Percentiles rank a stretch among this genome's conserved stretches.
Evolutionary conservation across 179 eudicot species (phyloP).

Genomic region (Camellia oleifera): DNA sequence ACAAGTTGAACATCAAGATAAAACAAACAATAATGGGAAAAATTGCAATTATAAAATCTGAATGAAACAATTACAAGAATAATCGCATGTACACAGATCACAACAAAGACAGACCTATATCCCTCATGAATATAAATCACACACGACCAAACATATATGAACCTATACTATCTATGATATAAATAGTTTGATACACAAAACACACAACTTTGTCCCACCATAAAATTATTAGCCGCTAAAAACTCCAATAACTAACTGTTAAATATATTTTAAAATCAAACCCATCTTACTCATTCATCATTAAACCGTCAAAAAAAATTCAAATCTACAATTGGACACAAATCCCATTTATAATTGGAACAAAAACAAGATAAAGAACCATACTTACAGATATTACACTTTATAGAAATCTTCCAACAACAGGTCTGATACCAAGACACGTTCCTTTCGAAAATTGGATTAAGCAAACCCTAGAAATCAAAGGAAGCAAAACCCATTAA

Average conservation of each 20-base stretch:
- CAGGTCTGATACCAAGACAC: not conserved
- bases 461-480: constrained; percentile 2
- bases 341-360: not conserved
- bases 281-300: too few species aligned
- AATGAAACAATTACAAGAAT: too few species aligned
- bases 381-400: not conserved
- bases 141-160: not conserved
- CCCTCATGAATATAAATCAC: not conserved
- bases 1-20: not conserved
- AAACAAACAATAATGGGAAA: not conserved
- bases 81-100: too few species aligned
- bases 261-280: too few species aligned
- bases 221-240: too few species aligned
- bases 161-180: too few species aligned
- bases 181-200: too few species aligned
- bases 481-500: not conserved
- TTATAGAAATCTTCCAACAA: not conserved
- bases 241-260: too few species aligned
- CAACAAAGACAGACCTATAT: not conserved
- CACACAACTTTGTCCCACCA: too few species aligned
- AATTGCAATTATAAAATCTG: too few species aligned
- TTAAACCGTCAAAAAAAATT: not conserved
- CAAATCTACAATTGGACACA: not conserved
- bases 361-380: constrained; percentile 4
- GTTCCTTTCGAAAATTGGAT: not conserved